Evolutionary conservation across 768 basidiomycete species (phyloP), one percentile per base, ranked within the genome.

Genomic region (Coprinellus micaceus): DNA sequence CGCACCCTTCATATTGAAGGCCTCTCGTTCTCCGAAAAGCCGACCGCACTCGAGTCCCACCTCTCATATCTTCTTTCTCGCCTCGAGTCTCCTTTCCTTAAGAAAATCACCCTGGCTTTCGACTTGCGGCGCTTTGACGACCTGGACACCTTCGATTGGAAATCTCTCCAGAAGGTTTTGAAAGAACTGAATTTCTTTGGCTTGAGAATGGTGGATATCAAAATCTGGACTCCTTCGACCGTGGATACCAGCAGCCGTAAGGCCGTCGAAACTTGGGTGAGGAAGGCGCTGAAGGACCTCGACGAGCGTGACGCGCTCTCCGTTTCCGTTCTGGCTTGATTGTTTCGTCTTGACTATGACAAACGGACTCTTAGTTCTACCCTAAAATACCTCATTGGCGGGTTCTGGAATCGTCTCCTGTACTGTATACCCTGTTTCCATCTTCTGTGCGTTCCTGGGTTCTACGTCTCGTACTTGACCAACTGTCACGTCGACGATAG

Each of bases 61-160:
- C 58, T 69, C 11, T 47, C 63, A 3, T 13, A 4, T 6, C 53
- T 67, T 29, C 63, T 69, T 9, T 45, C 57, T 12, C 55, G 60
- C 17, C 57, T 69, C 48, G 68, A 69, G 37, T 66, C 68, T 1
- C 62, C 66, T 2, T 69, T 64, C 55, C 61, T 69, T 33, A 59
- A 62, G 33, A 37, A 58, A 22, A 30, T 69, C 25, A 50, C 61
- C 4, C 47, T 65, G 22, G 37, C 51, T 2, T 59, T 66, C 45
- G 28, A 21, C 19, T 45, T 64, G 21, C 43, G 50, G 0, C 4
- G 7, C 12, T 46, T 46, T 17, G 59, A 45, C 11, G 53, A 45
- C 22, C 40, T 59, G 2, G 47, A 46, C 11, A 54, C 39, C 25
- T 46, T 61, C 28, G 57, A 64, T 45, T 69, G 67, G 63, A 28